phyloP scores from a whole-genome alignment of 106 monocot species.

The Cymbidium sinense region DNA sequence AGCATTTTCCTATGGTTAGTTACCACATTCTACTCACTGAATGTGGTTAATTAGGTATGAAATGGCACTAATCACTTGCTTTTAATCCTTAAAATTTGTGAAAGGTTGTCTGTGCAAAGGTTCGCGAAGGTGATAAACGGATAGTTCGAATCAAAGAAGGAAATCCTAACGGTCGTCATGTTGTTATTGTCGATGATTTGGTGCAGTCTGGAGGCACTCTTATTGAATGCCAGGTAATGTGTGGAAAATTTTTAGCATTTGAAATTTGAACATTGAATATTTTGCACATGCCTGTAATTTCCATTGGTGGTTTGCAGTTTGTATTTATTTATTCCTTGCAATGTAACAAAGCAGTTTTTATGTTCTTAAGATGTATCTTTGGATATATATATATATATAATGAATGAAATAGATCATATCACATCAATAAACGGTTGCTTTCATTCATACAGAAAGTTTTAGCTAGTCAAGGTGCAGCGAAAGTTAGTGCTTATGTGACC shows the following conservation, averaged over 20 bases:
- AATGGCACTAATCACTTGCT: background rate
- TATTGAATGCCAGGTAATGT: slow-evolving; percentile 82
- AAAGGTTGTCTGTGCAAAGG: slow-evolving; percentile 84
- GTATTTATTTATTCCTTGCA: background rate
- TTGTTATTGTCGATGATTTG: slow-evolving; percentile 95
- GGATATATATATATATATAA: background rate
- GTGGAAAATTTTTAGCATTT: background rate
- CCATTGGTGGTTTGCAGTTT: background rate
- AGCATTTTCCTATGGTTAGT: slow-evolving; percentile 78
- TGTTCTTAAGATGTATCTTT: background rate
- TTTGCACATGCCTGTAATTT: too few relatives aligned
- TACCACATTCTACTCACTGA: background rate
- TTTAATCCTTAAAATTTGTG: background rate
- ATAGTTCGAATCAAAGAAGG: slow-evolving; percentile 92
- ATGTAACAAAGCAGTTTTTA: background rate
- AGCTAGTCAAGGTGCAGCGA: slow-evolving; percentile 69
- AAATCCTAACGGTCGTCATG: slow-evolving; percentile 68
- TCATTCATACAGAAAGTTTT: slow-evolving; percentile 62
- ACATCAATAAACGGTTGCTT: background rate
- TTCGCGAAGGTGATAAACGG: slow-evolving; percentile 89
- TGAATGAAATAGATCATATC: background rate
- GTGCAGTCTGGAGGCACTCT: slow-evolving; percentile 96
- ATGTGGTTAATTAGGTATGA: background rate
- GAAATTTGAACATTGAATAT: background rate
- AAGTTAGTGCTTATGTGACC: slow-evolving; percentile 95